Percentiles rank a stretch among this genome's conserved stretches.
phyloP scores from a whole-genome alignment of 345 rosid genomes.

The Sapria himalayana region DNA sequence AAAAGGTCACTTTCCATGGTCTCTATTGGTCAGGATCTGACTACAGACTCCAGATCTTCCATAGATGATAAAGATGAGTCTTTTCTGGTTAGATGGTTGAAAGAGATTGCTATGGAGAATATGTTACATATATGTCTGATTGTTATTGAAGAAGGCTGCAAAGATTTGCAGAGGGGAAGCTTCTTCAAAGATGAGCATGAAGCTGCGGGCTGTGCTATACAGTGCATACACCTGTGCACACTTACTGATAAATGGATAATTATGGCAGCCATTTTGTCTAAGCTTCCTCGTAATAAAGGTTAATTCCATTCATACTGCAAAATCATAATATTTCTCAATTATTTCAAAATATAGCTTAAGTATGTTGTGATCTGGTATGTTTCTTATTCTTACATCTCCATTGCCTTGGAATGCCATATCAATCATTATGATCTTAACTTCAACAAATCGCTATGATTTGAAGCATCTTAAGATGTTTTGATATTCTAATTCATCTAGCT shows the following conservation, averaged over 20 bases:
- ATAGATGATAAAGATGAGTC: slow-evolving; percentile 25
- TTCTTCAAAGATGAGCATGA: slow-evolving; percentile 57
- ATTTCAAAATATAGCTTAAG: too few species aligned
- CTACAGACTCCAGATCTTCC: slow-evolving; percentile 9
- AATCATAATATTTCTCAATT: too few species aligned
- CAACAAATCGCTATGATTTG: too few species aligned
- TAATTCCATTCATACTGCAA: slow-evolving; percentile 12
- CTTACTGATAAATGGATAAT: slow-evolving; percentile 66
- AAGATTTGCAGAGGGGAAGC: slow-evolving; percentile 22
- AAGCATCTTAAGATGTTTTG: too few species aligned
- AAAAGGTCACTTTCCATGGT: slow-evolving; percentile 15
- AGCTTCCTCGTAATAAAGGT: slow-evolving; percentile 67
- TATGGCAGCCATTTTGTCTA: slow-evolving; percentile 63
- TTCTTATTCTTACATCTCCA: too few species aligned
- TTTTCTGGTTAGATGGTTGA: slow-evolving; percentile 75
- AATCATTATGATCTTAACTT: too few species aligned
- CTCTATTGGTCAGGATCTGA: slow-evolving; percentile 9
- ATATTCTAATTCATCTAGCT: too few species aligned
- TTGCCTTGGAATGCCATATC: too few species aligned
- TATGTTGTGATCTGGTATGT: too few species aligned
- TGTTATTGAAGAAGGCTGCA: slow-evolving; percentile 76
- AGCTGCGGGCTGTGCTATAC: slow-evolving; percentile 61
- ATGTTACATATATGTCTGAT: slow-evolving; percentile 51
- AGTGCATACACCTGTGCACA: slow-evolving; percentile 55
- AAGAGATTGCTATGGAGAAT: slow-evolving; percentile 54